Base-by-base conservation (phyloP, 176 grass and related monocot species). In the Avena insularis region DNA sequence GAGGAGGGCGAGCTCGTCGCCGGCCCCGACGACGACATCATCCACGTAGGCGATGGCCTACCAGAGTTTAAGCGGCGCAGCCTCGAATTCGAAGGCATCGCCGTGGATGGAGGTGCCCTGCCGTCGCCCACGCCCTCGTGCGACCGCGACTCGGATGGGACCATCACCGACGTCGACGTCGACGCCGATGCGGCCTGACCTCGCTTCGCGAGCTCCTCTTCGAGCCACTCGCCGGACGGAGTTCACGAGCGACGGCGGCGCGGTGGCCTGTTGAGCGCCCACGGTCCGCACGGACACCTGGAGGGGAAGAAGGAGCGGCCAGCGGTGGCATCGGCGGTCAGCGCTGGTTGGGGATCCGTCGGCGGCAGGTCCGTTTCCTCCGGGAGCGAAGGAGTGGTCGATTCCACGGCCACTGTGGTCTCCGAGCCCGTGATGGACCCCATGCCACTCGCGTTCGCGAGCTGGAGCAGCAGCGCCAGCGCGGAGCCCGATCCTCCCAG, bases 191-290 rank as follows among this genome's bases (percentile, higher is more conserved):
- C n/a, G n/a, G n/a, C n/a, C n/a, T n/a, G n/a, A n/a, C n/a, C n/a
- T n/a, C n/a, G n/a, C n/a, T n/a, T n/a, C n/a, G n/a, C n/a, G n/a
- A n/a, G 31, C 50, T 2, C 46, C 63, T 13, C 83, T 76, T 27
- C 40, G n/a, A n/a, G n/a, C n/a, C n/a, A n/a, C n/a, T n/a, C n/a
- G 79, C 84, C 11, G 12, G 20, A 78, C 14, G 63, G n/a, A 31
- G 31, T 90, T 86, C 72, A 4, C 8, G 6, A 83, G 79, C 79
- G n/a, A 47, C 61, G 12, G 53, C 88, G 0, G n/a, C n/a, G n/a
- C n/a, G n/a, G n/a, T n/a, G n/a, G n/a, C n/a, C n/a, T n/a, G 40
- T 7, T 43, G 83, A 58, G 83, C 36, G 63, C 83, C 63, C 89
- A 83, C 53, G 4, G 17, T 23, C 38, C 54, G 9, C 31, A 0